Evolutionary conservation across 176 grass and related monocot genomes (phyloP).

Genomic region (Areca catechu): DNA sequence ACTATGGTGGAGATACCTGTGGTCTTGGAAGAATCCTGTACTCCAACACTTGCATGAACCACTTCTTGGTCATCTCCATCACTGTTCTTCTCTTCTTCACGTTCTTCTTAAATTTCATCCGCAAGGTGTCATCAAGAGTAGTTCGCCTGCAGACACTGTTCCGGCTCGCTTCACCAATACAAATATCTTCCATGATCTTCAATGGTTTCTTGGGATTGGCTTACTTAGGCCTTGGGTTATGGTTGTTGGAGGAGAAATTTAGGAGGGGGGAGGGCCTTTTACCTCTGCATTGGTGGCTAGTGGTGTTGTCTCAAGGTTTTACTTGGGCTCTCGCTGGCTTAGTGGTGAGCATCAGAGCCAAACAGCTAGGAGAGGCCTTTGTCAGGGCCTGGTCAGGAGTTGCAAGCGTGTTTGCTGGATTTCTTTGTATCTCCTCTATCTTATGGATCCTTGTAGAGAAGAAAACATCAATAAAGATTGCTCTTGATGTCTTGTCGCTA

Average conservation of each 20-base stretch:
- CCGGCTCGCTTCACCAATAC: background rate
- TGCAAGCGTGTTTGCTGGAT: slow-evolving; percentile 2
- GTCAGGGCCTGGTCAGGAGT: slow-evolving; percentile 12
- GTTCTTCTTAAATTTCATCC: slow-evolving; percentile 10
- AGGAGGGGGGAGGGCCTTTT: background rate
- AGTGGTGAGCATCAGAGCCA: slow-evolving; percentile 5
- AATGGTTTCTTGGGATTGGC: slow-evolving; percentile 3
- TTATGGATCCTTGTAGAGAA: slow-evolving; percentile 1
- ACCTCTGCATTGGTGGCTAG: slow-evolving; percentile 13
- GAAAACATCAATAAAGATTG: slow-evolving; percentile 1
- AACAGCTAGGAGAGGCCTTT: slow-evolving; percentile 5
- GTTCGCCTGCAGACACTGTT: background rate
- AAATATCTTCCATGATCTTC: background rate
- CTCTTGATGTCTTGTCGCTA: slow-evolving; percentile 7
- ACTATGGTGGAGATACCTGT: slow-evolving; percentile 4
- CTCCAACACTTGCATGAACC: slow-evolving; percentile 7
- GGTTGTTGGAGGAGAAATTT: slow-evolving; percentile 1
- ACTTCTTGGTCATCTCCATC: slow-evolving; percentile 11
- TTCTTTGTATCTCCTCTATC: slow-evolving; percentile 1
- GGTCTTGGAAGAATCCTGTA: slow-evolving; percentile 3
- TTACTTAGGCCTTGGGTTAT: slow-evolving; percentile 9
- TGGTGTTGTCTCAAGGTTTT: slow-evolving; percentile 8
- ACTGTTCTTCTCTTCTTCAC: slow-evolving; percentile 9
- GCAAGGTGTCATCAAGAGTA: background rate
- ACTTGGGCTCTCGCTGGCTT: slow-evolving; percentile 1